Base-by-base conservation (phyloP, 352 stramenopile species). In the Globisporangium cederbergense region DNA sequence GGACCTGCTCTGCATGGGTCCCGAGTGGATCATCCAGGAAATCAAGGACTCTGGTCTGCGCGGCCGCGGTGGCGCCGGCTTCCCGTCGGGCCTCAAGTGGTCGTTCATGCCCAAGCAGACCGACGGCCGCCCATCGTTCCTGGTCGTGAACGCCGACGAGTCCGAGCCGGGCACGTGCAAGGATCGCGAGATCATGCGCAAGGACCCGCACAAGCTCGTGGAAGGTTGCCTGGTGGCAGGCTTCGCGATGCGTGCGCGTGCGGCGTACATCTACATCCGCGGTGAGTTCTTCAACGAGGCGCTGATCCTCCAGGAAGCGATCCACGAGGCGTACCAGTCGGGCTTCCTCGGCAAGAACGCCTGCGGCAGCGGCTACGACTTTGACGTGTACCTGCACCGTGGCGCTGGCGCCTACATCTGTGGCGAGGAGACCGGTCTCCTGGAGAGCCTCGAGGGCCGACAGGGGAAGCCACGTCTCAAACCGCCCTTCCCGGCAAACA, bases 221-320 rank as follows among this genome's bases (percentile, higher is more conserved):
- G 98, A 99, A 71, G 98, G 98, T 47, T 99, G 97, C 68, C 78
- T 99, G 20, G 67, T 99, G 43, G 96, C 98, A 0, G 98, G 98
- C 20, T 99, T 98, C 74, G 98, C 97, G 36, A 99, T 99, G 98
- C 90, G 97, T 40, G 98, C 98, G 7, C 86, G 98, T 60, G 98
- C 98, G 34, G 97, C 96, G 32, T 99, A 99, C 86, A 99, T 99
- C 75, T 99, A 99, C 88, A 99, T 99, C 75, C 93, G 98, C 62
- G 98, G 98, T 38, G 98, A 99, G 81, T 99, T 99, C 75, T 99
- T 99, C 73, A 99, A 99, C 75, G 98, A 99, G 73, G 97, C 96
- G 42, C 88, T 99, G 18, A 96, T 98, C 47, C 77, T 99, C 38
- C 95, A 99, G 68, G 96, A 99, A 74, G 98, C 97, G 43, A 99